A percentile compares a stretch with the other conserved stretches of the same genome.
Conservation (phyloP, 257 asterid species). For the Rehmannia glutinosa region DNA sequence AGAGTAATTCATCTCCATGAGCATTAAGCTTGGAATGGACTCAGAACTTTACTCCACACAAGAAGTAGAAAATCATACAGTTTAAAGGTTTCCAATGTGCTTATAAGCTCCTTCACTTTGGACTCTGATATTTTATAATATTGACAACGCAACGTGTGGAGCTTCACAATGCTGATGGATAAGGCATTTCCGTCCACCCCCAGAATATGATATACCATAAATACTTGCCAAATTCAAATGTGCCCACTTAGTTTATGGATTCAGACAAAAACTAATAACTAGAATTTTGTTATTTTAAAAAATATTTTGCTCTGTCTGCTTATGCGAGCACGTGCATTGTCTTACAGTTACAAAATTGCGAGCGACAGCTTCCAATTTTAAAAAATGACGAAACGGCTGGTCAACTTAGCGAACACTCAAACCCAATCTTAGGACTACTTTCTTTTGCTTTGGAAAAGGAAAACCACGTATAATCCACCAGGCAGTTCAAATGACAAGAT, state of each 20-base stretch:
- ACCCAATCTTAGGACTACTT: too few species aligned
- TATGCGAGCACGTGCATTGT: too few species aligned
- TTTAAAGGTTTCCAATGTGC: background rate
- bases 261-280: background rate
- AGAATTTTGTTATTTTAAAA: background rate
- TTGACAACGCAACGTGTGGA: too few species aligned
- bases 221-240: background rate
- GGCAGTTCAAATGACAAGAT: background rate
- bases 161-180: background rate
- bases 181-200: too few species aligned
- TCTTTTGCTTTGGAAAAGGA: background rate
- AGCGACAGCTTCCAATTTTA: too few species aligned
- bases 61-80: background rate
- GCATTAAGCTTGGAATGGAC: background rate
- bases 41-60: background rate
- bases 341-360: too few species aligned
- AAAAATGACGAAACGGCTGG: too few species aligned
- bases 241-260: conserved; percentile 2
- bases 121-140: background rate
- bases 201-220: too few species aligned
- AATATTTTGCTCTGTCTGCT: background rate
- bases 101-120: background rate
- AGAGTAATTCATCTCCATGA: background rate
- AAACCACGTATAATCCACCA: background rate
- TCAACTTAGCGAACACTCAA: too few species aligned